Percentiles rank a stretch among this genome's conserved stretches.
phyloP scores from a whole-genome alignment of 148 eudicot genomes.

The Arbutus unedo region DNA sequence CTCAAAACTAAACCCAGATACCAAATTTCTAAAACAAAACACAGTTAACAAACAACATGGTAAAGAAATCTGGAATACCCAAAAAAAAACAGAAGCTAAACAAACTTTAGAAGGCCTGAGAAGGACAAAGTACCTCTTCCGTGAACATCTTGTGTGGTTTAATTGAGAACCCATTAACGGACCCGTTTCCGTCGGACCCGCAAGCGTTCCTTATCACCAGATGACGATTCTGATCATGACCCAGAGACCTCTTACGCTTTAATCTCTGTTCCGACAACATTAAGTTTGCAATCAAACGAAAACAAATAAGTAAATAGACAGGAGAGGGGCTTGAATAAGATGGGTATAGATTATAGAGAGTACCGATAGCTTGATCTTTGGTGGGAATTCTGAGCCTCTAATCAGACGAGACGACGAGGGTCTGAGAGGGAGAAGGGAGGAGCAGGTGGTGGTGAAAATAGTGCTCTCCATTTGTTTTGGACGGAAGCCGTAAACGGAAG shows the following conservation, averaged over 20 bases:
- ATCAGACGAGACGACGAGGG: conserved; percentile 39
- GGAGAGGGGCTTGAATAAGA: background rate
- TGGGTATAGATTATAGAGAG: background rate
- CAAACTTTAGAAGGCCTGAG: background rate
- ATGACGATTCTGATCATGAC: conserved; percentile 26
- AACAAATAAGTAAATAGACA: background rate
- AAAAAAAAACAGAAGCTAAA: background rate
- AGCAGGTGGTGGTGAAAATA: conserved; percentile 32
- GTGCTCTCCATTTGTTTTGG: conserved; percentile 54
- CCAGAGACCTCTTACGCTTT: conserved; percentile 29
- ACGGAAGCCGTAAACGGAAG: background rate
- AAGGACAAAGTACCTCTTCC: conserved; percentile 58
- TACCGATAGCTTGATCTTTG: conserved; percentile 46
- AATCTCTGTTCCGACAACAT: conserved; percentile 34
- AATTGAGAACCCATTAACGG: conserved; percentile 42
- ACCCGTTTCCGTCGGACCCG: conserved; percentile 52
- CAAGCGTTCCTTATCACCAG: conserved; percentile 39
- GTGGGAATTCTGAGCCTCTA: conserved; percentile 31
- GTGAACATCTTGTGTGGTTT: conserved; percentile 53
- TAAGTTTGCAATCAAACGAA: conserved; percentile 6
- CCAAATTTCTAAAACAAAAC: background rate
- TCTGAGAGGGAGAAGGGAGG: conserved; percentile 32
- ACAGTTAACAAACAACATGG: background rate
- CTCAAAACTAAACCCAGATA: background rate
- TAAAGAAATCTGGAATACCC: background rate